Percentiles rank a stretch among this genome's conserved stretches.
These are phyloP conservation scores for Daldinia childiae DNA, from an alignment of 495 filamentous ascomycete genomes.

Conservation along the genomic window DNA sequence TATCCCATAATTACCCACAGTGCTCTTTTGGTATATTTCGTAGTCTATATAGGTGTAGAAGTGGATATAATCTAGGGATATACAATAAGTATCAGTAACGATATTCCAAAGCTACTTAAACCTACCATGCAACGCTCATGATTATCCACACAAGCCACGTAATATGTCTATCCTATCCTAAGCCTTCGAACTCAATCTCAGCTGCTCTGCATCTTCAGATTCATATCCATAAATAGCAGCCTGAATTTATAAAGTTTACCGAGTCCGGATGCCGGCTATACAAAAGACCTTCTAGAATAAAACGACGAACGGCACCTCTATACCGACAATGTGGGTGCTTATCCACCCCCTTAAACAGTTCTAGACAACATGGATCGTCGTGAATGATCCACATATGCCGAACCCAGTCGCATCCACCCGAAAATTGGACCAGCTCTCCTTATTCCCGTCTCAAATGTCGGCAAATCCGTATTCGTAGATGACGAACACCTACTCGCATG, in stretches of 20 bases:
- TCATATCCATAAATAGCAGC: background rate
- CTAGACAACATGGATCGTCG: background rate
- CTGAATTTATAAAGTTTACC: background rate
- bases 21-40: no score
- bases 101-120: no score
- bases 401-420: background rate
- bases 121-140: no score
- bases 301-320: background rate
- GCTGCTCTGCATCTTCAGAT: background rate
- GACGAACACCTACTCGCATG: background rate
- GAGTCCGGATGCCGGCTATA: background rate
- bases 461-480: background rate
- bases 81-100: no score
- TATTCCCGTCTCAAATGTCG: constrained; percentile 1
- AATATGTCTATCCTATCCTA: no score
- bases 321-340: background rate
- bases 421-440: background rate
- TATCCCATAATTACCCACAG: no score
- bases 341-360: background rate
- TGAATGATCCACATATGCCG: background rate
- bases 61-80: no score
- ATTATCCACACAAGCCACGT: no score
- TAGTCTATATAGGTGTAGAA: no score
- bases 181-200: background rate
- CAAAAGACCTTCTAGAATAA: background rate